Evolutionary conservation across 2,329 filamentous ascomycete species (phyloP), one percentile per base, ranked within the genome.

Genomic region (Xylaria sp.): DNA sequence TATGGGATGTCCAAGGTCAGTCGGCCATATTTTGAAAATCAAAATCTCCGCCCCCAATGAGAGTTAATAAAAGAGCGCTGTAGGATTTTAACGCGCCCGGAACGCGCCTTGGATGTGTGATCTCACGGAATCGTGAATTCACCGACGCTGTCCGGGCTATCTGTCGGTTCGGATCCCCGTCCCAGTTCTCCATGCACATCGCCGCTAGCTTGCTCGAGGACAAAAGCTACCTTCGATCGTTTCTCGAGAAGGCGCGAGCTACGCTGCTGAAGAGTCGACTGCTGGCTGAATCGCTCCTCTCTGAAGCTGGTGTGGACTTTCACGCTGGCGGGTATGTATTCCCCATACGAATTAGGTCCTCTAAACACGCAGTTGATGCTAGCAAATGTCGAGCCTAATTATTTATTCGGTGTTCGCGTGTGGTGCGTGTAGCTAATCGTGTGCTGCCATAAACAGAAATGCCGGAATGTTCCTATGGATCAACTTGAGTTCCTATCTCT

Each of bases 1-100:
- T 71, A 70, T 38, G 68, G 68, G 9, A 69, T 70, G 68, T 69
- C 69, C 1, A 71, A 71, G 45, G 69, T 68, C 14, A 6, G 25
- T 23, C 15, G n/a, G n/a, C n/a, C n/a, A n/a, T n/a, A n/a, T n/a
- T n/a, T n/a, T n/a, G n/a, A n/a, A n/a, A n/a, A n/a, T n/a, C n/a
- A 5, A 25, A 38, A 47, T 14, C 1, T 9, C 31, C n/a, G n/a
- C n/a, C n/a, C n/a, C n/a, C n/a, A n/a, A n/a, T n/a, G n/a, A n/a
- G n/a, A n/a, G n/a, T n/a, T n/a, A n/a, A n/a, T n/a, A n/a, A n/a
- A n/a, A n/a, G 15, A 17, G 19, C 2, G 21, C 7, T 4, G 6
- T 47, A 70, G 68, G 69, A 71, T 53, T 71, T 70, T 15, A 56
- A 58, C 12, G 57, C 63, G 0, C 49, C 47, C 6, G 69, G 69